Evolutionary conservation across 768 basidiomycete species (phyloP), one percentile per base, ranked within the genome.

Genomic region (Panellus pusillus): DNA sequence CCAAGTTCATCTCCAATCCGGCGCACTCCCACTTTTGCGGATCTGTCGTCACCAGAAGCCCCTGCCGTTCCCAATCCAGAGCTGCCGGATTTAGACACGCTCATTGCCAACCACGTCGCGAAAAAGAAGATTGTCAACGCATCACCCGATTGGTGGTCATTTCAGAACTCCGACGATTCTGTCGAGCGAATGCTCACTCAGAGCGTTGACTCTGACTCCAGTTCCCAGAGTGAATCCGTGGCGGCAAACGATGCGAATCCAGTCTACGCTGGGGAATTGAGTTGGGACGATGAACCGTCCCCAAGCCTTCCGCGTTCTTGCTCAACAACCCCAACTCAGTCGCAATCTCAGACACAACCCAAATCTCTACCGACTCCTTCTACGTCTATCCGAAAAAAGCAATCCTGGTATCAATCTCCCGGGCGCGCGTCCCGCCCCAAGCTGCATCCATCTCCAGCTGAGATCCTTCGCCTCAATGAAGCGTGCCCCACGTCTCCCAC

Each of bases 151-250:
- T 44, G 19, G 68, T 73, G 24, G 41, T 58, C 15, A 66, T 70
- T 24, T 74, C 74, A 47, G 14, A 67, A 60, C 32, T 79, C 78
- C 7, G 72, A 74, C 50, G 69, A 68, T 32, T 74, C 66, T 11
- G 79, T 82, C 17, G n/a, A 79, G 57, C 68, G 68, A 28, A 76
- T 80, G n/a, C 68, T 82, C 29, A 80, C 79, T 0, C 79, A 79
- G 61, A 70, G 66, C 31, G 50, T 66, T 39, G 63, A 63, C 11
- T 31, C 57, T 4, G 66, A 67, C 32, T 43, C 38, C 24, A 43
- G 14, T 15, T n/a, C 24, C 28, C 14, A 20, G 18, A 41, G 31
- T 19, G 19, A 36, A 14, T 5, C 9, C 29, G 36, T 49, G 19
- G n/a, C 58, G 47, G 45, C 37, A 11, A 36, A 18, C 52, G 57